Percentiles rank a stretch among this genome's conserved stretches.
phyloP scores from a whole-genome alignment of 345 rosid genomes.

The Geranium rotundifolium region DNA sequence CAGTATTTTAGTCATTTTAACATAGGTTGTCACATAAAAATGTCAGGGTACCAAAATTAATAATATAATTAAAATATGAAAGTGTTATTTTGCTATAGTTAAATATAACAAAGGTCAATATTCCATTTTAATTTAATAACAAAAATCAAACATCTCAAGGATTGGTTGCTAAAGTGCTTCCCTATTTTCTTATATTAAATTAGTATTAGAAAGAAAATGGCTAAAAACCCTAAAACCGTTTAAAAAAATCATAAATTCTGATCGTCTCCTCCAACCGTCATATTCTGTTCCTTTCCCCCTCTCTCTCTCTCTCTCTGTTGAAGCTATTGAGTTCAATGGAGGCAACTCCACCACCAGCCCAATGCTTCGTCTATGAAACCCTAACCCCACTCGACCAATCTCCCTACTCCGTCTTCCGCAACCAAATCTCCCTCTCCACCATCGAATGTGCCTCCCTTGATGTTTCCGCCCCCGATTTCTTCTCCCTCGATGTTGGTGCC shows the following conservation, averaged over 20 bases:
- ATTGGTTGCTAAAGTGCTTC: too few species aligned
- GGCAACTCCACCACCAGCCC: constrained; percentile 9
- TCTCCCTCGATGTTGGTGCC: constrained; percentile 49
- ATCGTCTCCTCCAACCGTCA: background rate
- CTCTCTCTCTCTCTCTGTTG: background rate
- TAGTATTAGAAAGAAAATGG: too few species aligned
- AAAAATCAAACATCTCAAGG: too few species aligned
- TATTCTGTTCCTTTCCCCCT: background rate
- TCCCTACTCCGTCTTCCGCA: constrained; percentile 56
- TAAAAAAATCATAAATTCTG: too few species aligned
- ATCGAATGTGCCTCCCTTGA: constrained; percentile 15
- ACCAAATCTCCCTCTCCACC: constrained; percentile 47
- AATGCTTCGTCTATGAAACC: constrained; percentile 41
- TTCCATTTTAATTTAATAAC: too few species aligned
- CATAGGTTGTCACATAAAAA: too few species aligned
- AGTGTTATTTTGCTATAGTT: too few species aligned
- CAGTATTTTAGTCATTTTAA: too few species aligned
- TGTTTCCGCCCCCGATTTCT: constrained; percentile 47
- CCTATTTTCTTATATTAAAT: too few species aligned
- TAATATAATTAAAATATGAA: too few species aligned
- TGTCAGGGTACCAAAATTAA: too few species aligned
- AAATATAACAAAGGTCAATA: too few species aligned
- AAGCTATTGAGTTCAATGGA: background rate
- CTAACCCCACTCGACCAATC: constrained; percentile 27
- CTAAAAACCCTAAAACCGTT: background rate